These are phyloP conservation scores for Xanthoparmelia taractica DNA, from an alignment of 495 filamentous ascomycete species.

Conservation along the genomic window DNA sequence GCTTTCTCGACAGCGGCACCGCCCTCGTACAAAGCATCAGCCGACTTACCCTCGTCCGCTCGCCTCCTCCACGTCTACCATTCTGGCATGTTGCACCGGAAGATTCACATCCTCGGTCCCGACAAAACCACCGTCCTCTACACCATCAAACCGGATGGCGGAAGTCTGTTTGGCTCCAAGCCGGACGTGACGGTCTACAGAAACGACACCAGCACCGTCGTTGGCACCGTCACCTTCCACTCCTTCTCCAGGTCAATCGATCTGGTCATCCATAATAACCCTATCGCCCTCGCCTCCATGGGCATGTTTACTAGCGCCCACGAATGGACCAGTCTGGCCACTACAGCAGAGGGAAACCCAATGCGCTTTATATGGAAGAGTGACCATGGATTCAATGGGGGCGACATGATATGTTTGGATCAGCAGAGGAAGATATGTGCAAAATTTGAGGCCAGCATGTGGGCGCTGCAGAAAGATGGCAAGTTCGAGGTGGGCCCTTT, in stretches of 20 bases:
- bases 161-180: slow-evolving; percentile 16
- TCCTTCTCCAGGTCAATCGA: slow-evolving; percentile 12
- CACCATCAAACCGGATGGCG: slow-evolving; percentile 4
- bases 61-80: slow-evolving; percentile 18
- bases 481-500: slow-evolving; percentile 4
- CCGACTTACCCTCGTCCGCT: not conserved
- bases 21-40: not conserved
- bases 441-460: slow-evolving; percentile 9
- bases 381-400: not conserved
- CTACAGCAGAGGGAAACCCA: not conserved
- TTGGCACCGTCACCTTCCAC: slow-evolving; percentile 19
- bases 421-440: slow-evolving; percentile 11
- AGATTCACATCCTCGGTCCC: slow-evolving; percentile 12
- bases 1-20: not conserved
- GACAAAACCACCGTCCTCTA: slow-evolving; percentile 19
- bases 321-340: slow-evolving; percentile 1
- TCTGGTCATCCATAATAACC: slow-evolving; percentile 12
- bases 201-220: not conserved
- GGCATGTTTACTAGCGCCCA: slow-evolving; percentile 7
- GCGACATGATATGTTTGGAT: slow-evolving; percentile 13
- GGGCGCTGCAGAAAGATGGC: slow-evolving; percentile 14
- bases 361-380: slow-evolving; percentile 17
- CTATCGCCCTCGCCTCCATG: not conserved
- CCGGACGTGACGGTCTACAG: slow-evolving; percentile 12
- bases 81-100: not conserved